A percentile compares a stretch with the other conserved stretches of the same genome.
These are phyloP conservation scores for Beverwykella pulmonaria DNA, from an alignment of 495 filamentous ascomycete genomes.

Conservation along the genomic window DNA sequence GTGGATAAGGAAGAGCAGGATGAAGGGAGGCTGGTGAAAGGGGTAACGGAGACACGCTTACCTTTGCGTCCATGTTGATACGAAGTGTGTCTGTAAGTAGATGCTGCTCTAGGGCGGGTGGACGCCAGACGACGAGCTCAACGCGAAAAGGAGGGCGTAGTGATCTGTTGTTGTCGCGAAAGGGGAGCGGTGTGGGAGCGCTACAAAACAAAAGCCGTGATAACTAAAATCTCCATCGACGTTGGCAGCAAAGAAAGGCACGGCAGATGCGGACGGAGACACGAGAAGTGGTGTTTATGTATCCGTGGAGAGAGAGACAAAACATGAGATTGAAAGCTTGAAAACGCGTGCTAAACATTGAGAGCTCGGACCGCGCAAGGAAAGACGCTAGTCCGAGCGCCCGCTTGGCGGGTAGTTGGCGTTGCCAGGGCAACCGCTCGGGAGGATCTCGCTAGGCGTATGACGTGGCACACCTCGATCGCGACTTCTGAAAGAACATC, in stretches of 20 bases:
- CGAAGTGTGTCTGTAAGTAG: conserved; percentile 3
- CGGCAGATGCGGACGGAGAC: conserved; percentile 9
- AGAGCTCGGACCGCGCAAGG: neutral
- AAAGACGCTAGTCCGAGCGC: neutral
- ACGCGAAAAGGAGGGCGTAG: conserved; percentile 26
- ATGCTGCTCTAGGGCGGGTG: neutral
- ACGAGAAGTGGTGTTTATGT: conserved; percentile 24
- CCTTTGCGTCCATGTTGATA: conserved; percentile 49
- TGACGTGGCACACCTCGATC: neutral
- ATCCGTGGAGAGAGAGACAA: conserved; percentile 4
- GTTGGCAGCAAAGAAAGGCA: conserved; percentile 33
- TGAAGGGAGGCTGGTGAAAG: neutral
- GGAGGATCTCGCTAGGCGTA: neutral
- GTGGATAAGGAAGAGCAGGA: neutral
- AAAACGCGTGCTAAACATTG: neutral
- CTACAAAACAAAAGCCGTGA: conserved; percentile 31
- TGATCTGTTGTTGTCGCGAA: neutral
- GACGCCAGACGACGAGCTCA: neutral
- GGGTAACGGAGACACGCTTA: conserved; percentile 27
- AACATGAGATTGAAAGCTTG: neutral
- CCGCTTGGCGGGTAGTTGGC: neutral
- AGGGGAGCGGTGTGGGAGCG: conserved; percentile 17
- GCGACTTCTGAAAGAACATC: neutral
- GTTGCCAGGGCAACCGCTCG: neutral
- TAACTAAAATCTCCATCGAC: conserved; percentile 39